phyloP scores from a whole-genome alignment of 768 basidiomycete genomes.

The Termitomyces sp. region DNA sequence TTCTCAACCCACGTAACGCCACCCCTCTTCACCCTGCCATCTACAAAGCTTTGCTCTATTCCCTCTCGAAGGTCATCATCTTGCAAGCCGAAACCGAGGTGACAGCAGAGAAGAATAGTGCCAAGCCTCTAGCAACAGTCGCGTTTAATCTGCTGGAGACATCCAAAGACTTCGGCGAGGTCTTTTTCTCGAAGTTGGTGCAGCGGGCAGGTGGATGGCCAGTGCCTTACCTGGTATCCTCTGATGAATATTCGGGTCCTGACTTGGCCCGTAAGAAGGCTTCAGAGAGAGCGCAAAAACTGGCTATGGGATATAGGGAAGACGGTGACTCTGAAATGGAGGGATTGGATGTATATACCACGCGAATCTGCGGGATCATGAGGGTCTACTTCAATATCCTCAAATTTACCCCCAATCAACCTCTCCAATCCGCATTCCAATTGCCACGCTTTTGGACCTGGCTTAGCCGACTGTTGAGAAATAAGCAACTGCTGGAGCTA shows the following conservation, averaged over 20 bases:
- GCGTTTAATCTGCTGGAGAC: conserved; percentile 64
- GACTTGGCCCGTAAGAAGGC: conserved; percentile 42
- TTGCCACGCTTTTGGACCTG: conserved; percentile 69
- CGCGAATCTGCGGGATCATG: conserved; percentile 74
- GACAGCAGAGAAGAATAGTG: conserved; percentile 80
- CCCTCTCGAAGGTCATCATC: conserved; percentile 85
- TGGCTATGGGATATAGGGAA: conserved; percentile 57
- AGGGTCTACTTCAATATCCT: conserved; percentile 84
- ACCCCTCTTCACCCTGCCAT: conserved; percentile 35
- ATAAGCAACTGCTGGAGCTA: conserved; percentile 48
- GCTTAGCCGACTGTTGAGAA: conserved; percentile 59
- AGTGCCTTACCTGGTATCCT: conserved; percentile 61
- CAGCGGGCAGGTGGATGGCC: conserved; percentile 90
- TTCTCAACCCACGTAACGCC: conserved; percentile 26
- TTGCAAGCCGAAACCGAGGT: conserved; percentile 94
- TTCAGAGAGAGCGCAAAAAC: conserved; percentile 31
- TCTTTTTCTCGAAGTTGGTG: conserved; percentile 82
- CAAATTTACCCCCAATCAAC: conserved; percentile 35
- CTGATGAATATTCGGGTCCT: conserved; percentile 43
- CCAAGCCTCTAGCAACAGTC: conserved; percentile 78
- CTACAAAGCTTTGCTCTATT: conserved; percentile 77
- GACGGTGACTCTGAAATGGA: conserved; percentile 46
- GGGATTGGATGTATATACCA: conserved; percentile 53
- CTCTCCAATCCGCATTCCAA: conserved; percentile 54
- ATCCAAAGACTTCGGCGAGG: conserved; percentile 57